Base-by-base conservation (phyloP, 306 rosid species). In the Amphicarpaea edgeworthii region DNA sequence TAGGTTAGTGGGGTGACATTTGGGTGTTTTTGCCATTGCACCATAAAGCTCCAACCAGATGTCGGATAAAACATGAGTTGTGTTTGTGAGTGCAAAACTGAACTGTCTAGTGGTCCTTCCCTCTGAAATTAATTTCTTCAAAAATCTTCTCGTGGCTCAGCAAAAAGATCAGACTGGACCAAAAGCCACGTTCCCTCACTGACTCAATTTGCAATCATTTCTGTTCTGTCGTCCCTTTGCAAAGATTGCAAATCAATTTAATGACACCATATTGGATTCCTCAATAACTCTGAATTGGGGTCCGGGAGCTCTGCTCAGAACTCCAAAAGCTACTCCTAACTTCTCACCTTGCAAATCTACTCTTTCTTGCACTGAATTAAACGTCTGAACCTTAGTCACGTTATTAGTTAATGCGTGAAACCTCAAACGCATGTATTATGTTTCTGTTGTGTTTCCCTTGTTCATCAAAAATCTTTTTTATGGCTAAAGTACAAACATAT, bases 31-130 rank as follows among this genome's bases (percentile, higher is more conserved):
- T 51, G 63, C 34, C 49, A 34, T 51, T 38, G 70, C 70, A 63
- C 24, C 70, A 38, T 16, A 63, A 63, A 63, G 70, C 38, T 17
- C n/a, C 30, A 38, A 63, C 70, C 70, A 63, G 16, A 41, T 63
- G 70, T 63, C 50, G 50, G 49, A 63, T 49, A 24, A 63, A 17
- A 63, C 30, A 63, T 19, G 5, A 63, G 49, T 19, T 63, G 26
- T 63, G 70, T 41, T 19, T 9, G 46, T 37, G 50, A 63, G 68
- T 61, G 68, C 68, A 61, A n/a, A 17, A 63, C 49, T 63, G 0
- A 12, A 37, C 49, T 19, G 34, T 11, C 17, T 43, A 7, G 71
- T 65, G 71, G 71, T 41, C 71, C 71, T 12, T 41, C 0, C 0
- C 53, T 21, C 71, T 65, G 37, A 5, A 40, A 6, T 65, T 41